Base-by-base conservation (phyloP, 148 eudicot species). In the Selenicereus undatus region DNA sequence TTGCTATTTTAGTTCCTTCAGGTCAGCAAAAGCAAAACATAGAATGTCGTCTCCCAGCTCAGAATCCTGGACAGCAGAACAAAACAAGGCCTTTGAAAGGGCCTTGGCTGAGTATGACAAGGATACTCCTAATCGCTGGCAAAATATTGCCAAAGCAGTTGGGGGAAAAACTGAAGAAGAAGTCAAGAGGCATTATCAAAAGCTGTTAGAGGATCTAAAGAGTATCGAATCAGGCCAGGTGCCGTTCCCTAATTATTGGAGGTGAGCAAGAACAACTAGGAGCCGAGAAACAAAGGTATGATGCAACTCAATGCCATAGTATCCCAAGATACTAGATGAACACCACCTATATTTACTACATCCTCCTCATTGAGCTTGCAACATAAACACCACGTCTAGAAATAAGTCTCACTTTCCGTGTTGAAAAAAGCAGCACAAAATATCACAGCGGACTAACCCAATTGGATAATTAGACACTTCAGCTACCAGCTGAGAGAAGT, bases 61-160 rank as follows among this genome's bases (percentile, higher is more conserved):
- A 66, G 80, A 79, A 42, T 79, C 85, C 13, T 90, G 92, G 92
- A 90, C 90, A 0, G 43, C 75, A 3, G 69, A 84, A 83, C 89
- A 88, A 62, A 82, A 90, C 86, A 86, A 90, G 83, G 81, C 84
- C 51, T 90, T 90, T 30, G 92, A 90, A 83, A 87, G 75, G 78
- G 90, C 92, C 50, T 69, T 90, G 66, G 88, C 86, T 12, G 79
- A 75, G 69, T 85, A 81, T 56, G 92, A 90, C 82, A 84, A 87
- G 82, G 89, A 90, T 76, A 85, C 90, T 8, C 89, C 90, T 0
- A 88, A 88, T 76, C 87, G 90, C 39, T 90, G 90, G 90, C 87
- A 86, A 73, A 90, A 87, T 64, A 79, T 90, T 50, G 89, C 90
- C 58, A 87, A 78, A 72, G 89, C 84, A 10, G 87, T 90, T 51